Evolutionary conservation across 176 grass and related monocot species (phyloP), one percentile per base, ranked within the genome.

Genomic region (Zoysia japonica): DNA sequence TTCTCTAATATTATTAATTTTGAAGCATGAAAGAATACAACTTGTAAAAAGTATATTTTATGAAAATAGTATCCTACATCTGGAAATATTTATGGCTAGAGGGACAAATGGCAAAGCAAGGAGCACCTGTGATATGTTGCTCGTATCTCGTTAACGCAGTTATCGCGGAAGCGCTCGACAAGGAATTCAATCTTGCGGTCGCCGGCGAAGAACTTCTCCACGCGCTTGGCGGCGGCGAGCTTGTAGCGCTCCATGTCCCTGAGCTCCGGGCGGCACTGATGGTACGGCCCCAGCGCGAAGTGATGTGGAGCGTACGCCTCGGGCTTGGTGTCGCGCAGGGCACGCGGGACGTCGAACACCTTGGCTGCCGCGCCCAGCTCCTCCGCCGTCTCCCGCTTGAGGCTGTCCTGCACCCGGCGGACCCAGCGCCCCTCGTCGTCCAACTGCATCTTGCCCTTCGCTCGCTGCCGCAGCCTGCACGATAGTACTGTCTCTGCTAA

Each of bases 241-340:
- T 92, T 96, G 85, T 90, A 92, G 4, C 93, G 79, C 85, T 96
- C 93, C 93, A 92, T 96, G 71, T 92, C 85, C 53, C 72, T 86
- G 52, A 96, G 84, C 66, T 96, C 93, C 7, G 71, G 50, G 7
- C 87, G 84, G 71, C 72, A 64, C 70, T 79, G 86, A 87, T 96
- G 93, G 82, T 96, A 96, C 0, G 87, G 93, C 2, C 93, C 93
- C 6, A 96, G 61, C 9, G 90, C 85, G 71, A 92, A 90, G 66
- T 77, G 67, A 54, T 96, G 90, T 55, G 93, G 90, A 41, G 72
- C 16, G 70, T 92, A 96, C 0, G 87, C 90, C 75, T 96, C 93
- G 2, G 85, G 87, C 82, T 75, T 88, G 19, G 75, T 84, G 11
- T 78, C 82, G 70, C 82, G 79, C 79, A 92, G 54, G 47, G 68